Percentiles rank a stretch among this genome's conserved stretches.
phyloP scores from a whole-genome alignment of 495 filamentous ascomycete species.

The Xylaria curta region DNA sequence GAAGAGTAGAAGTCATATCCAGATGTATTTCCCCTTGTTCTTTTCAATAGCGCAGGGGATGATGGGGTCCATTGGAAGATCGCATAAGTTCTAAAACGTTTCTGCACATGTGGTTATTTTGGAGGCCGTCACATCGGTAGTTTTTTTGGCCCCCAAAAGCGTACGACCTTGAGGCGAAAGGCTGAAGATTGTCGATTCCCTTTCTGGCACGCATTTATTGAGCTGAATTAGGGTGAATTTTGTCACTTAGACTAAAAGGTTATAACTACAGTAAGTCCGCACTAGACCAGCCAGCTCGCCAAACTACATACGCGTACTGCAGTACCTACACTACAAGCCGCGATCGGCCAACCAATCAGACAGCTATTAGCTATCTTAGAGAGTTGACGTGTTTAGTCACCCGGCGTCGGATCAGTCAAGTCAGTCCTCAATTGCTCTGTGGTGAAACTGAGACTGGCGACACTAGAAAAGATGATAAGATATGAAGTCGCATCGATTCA shows the following conservation, averaged over 20 bases:
- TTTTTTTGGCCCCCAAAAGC: not conserved
- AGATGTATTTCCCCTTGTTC: not conserved
- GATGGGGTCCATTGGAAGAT: not conserved
- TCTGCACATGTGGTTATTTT: not conserved
- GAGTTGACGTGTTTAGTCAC: not conserved
- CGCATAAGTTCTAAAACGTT: not conserved
- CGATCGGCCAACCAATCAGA: constrained; percentile 8
- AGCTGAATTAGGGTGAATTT: not conserved
- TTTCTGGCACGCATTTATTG: not conserved
- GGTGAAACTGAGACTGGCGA: not conserved
- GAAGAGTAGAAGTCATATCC: not conserved
- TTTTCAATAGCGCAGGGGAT: not conserved
- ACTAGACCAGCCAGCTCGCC: not conserved
- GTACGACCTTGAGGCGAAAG: not conserved
- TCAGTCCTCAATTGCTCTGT: not conserved
- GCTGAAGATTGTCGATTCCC: not conserved
- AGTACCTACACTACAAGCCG: not conserved
- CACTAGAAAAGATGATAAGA: not conserved
- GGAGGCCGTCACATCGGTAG: not conserved
- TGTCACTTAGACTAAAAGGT: not conserved
- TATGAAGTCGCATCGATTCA: not conserved
- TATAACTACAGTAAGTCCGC: not conserved
- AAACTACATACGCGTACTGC: not conserved
- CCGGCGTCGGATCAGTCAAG: not conserved
- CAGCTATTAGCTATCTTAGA: not conserved